Base-by-base conservation (phyloP, 805 yeast genomes). In the Saturnispora saitoi region DNA sequence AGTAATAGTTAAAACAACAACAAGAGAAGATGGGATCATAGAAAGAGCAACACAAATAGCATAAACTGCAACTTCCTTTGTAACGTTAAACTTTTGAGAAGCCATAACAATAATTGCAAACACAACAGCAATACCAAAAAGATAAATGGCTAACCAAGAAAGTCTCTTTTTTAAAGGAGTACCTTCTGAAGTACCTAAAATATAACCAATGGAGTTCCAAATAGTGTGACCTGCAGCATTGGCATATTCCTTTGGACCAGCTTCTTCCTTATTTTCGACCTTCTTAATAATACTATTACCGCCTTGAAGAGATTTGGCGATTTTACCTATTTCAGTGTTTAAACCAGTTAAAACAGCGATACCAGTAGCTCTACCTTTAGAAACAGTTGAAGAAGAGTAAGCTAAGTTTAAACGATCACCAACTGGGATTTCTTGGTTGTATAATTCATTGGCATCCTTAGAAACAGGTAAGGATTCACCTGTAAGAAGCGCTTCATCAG, bases 51-150 rank as follows among this genome's bases (percentile, higher is more conserved):
- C 90, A 68, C 95, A 87, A 58, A 88, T 82, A 24, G 96, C 95
- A 61, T 87, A 87, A 43, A 87, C 80, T 12, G 95, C 95, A 32
- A 87, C 93, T 56, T 86, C 88, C 49, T 73, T 77, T 55, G 78
- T 80, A n/a, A 87, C 95, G 11, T 69, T 58, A 64, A 86, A 80
- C 51, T 75, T 75, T 65, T 87, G 95, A 9, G 93, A 78, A 2
- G 81, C 95, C 95, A 87, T 83, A 3, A 86, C 95, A 17, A 88
- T 78, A 49, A 88, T 80, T 1, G 95, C 95, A 60, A 86, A 82
- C 1, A 88, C 56, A n/a, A 87, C 93, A 4, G 96, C 95, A 42
- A 87, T 68, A 56, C 72, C 71, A 55, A 87, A 86, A 42, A 88
- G 70, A 39, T 76, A 62, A 45, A 86, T 76, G 3, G 96, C 95